Evolutionary conservation across 2,329 filamentous ascomycete genomes (phyloP), one percentile per base, ranked within the genome.

Genomic region (Aureobasidium sp.): DNA sequence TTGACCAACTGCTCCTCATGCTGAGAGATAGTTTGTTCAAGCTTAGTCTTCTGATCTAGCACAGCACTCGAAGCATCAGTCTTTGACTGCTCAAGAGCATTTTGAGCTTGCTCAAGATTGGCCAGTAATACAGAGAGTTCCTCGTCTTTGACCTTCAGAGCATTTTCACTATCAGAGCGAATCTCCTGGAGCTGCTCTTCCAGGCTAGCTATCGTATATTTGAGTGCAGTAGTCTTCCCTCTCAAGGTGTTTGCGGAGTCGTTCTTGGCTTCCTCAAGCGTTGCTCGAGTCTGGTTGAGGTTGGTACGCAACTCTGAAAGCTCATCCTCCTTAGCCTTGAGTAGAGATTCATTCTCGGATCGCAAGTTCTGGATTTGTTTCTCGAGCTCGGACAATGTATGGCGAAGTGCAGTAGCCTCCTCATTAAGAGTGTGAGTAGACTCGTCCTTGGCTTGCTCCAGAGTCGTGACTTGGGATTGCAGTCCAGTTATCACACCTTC

Each of bases 71-170:
- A 22, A 31, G 58, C 22, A 12, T 52, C 58, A 15, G 15, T 53
- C 39, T 52, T 52, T 14, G 27, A 37, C 20, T 61, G 34, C 44
- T 60, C 57, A 11, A 60, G 57, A 52, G 51, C 14, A 44, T 17
- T 39, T 6, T 53, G 51, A 12, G 60, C 53, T 37, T 56, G 22
- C 7, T 62, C 47, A 6, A 60, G 48, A 8, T 53, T 48, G 17
- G 20, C 31, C 11, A 36, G 55, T 5, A 64, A 17, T 31, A 51
- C 63, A 48, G 44, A 60, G 4, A 65, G 58, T 49, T 64, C 62
- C 14, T 37, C 51, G 34, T 62, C 61, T 17, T 59, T 65, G 22
- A 29, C 22, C 25, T 62, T 61, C n/a, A 49, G 20, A 27, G n/a
- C 39, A 17, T 1, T 29, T 37, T 61, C 59, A 12, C 34, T 47